A percentile compares a stretch with the other conserved stretches of the same genome.
Evolutionary conservation across 1,284 basidiomycete genomes (phyloP).

Genomic region (Mycosarcoma mackinlayi): DNA sequence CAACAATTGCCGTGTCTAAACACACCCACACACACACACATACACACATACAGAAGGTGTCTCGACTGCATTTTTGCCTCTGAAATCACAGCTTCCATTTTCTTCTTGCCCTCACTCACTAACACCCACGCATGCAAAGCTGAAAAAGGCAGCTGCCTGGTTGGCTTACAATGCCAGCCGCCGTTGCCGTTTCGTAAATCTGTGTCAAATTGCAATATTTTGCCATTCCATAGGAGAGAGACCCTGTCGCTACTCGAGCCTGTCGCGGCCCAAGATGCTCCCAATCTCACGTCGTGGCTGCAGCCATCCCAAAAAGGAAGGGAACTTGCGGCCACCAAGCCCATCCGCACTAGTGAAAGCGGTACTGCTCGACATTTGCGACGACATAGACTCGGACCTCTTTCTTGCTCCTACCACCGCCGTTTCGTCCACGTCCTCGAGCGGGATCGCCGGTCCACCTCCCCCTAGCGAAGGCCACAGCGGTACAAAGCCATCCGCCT

Average conservation of each 20-base stretch:
- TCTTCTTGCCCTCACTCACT: no score
- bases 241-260: conserved; percentile 47
- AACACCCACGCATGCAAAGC: no score
- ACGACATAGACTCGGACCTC: conserved; percentile 30
- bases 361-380: conserved; percentile 29
- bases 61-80: no score
- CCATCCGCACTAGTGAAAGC: conserved; percentile 15
- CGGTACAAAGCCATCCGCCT: conserved; percentile 65
- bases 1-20: conserved; percentile 90
- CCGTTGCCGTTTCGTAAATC: no score
- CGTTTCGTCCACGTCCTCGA: conserved; percentile 6
- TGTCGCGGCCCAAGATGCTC: conserved; percentile 48
- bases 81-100: no score
- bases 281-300: conserved; percentile 62
- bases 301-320: conserved; percentile 63
- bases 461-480: conserved; percentile 24
- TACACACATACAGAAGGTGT: not conserved
- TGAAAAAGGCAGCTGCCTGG: no score
- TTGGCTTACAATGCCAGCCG: no score
- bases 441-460: conserved; percentile 25
- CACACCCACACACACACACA: not conserved
- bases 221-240: no score
- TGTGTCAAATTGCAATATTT: no score
- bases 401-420: not conserved
- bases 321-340: conserved; percentile 46